phyloP scores from a whole-genome alignment of 495 filamentous ascomycete genomes.

The Viridothelium virens region DNA sequence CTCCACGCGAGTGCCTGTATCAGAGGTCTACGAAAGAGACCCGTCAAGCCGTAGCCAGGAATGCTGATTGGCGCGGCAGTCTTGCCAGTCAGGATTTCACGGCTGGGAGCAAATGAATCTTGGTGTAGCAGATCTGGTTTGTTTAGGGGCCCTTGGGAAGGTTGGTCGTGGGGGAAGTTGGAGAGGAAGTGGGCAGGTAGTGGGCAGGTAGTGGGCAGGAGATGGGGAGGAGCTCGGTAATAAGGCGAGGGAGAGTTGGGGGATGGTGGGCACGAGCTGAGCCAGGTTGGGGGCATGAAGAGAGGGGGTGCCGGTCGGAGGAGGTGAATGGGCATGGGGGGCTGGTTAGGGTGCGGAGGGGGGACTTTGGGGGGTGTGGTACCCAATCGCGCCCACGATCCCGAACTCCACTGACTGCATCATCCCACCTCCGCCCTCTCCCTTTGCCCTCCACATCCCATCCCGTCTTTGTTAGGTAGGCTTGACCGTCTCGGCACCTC shows the following conservation, averaged over 20 bases:
- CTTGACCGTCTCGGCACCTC: too few species aligned
- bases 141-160: neutral
- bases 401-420: neutral
- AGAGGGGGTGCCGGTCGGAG: conserved; percentile 7
- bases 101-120: neutral
- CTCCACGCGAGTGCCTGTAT: neutral
- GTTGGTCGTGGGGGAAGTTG: neutral
- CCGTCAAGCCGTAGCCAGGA: neutral
- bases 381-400: neutral
- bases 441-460: too few species aligned
- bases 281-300: neutral
- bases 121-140: neutral
- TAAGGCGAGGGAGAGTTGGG: neutral
- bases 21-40: neutral
- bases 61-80: neutral
- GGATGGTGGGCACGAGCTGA: neutral
- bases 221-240: conserved; percentile 16
- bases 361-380: conserved; percentile 8
- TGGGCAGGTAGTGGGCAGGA: conserved; percentile 21
- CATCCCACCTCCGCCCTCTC: neutral
- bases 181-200: neutral
- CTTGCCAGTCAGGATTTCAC: neutral
- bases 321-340: conserved; percentile 5
- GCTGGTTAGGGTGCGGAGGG: conserved; percentile 4
- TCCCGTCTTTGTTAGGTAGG: too few species aligned